Conservation (phyloP, 176 grass and related monocot genomes). For the Avena atlantica region DNA sequence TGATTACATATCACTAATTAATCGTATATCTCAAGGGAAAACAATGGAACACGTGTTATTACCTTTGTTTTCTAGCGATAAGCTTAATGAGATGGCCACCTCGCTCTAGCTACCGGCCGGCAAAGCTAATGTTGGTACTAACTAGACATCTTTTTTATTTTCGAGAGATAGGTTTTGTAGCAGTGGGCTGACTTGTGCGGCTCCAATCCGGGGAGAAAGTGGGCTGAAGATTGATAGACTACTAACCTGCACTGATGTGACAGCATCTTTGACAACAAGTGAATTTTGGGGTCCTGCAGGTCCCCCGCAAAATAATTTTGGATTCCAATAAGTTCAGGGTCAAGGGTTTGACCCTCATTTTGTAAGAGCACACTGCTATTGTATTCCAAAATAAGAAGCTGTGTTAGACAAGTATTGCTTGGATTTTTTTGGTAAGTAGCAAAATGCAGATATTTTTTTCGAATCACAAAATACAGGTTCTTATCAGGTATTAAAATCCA, state of each 20-base stretch:
- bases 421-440: too few relatives aligned
- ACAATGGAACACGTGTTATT: neutral
- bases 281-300: too few relatives aligned
- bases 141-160: neutral
- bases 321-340: too few relatives aligned
- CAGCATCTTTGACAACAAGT: too few relatives aligned
- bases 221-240: constrained; percentile 29
- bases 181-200: constrained; percentile 2
- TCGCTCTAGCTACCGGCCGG: too few relatives aligned
- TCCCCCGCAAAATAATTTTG: too few relatives aligned
- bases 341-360: too few relatives aligned
- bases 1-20: too few relatives aligned
- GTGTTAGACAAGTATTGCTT: too few relatives aligned
- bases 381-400: too few relatives aligned
- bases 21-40: neutral
- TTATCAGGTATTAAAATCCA: neutral
- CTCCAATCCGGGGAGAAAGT: constrained; percentile 10
- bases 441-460: neutral
- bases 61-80: neutral
- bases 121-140: constrained; percentile 26
- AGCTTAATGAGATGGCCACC: neutral
- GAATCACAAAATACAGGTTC: too few relatives aligned
- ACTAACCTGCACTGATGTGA: neutral
- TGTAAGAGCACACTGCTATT: too few relatives aligned
- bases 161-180: constrained; percentile 10